Evolutionary conservation across 768 basidiomycete genomes (phyloP).

Genomic region (Tylopilus rubrobrunneus): DNA sequence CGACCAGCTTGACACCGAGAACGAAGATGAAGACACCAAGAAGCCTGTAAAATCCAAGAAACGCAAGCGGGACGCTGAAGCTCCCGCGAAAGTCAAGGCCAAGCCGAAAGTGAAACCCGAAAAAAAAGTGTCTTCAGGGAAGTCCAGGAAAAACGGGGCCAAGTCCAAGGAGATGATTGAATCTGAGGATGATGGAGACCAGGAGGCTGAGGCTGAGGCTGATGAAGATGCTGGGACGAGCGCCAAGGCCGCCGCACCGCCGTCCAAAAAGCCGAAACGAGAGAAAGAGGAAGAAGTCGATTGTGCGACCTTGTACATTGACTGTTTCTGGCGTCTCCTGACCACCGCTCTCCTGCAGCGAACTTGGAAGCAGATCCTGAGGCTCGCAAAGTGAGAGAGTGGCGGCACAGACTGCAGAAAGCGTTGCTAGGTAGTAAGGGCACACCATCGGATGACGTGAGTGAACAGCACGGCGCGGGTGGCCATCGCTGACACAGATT

Average conservation of each 20-base stretch:
- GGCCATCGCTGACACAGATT: slow-evolving; percentile 7
- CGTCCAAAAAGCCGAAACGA: slow-evolving; percentile 59
- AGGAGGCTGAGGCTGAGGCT: slow-evolving; percentile 44
- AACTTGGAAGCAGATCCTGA: slow-evolving; percentile 54
- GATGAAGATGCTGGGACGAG: slow-evolving; percentile 45
- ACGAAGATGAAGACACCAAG: slow-evolving; percentile 49
- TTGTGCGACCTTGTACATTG: slow-evolving; percentile 37
- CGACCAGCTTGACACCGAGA: slow-evolving; percentile 59
- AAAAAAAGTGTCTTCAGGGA: slow-evolving; percentile 29
- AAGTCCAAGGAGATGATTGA: slow-evolving; percentile 65
- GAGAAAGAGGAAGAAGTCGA: slow-evolving; percentile 61
- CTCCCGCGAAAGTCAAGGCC: slow-evolving; percentile 36
- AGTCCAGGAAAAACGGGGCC: slow-evolving; percentile 50
- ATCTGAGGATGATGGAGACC: slow-evolving; percentile 59
- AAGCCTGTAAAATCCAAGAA: slow-evolving; percentile 46
- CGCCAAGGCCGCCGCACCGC: slow-evolving; percentile 56
- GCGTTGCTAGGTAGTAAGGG: slow-evolving; percentile 69
- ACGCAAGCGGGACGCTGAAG: slow-evolving; percentile 63
- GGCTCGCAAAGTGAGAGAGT: slow-evolving; percentile 76
- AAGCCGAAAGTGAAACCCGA: slow-evolving; percentile 47
- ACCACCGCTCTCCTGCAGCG: slow-evolving; percentile 24
- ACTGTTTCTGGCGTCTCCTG: background rate
- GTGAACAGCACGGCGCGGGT: slow-evolving; percentile 16
- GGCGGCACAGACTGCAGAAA: slow-evolving; percentile 91
- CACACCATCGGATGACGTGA: slow-evolving; percentile 61